These are phyloP conservation scores for Lepiota brunneoincarnata DNA, from an alignment of 768 basidiomycete genomes.

Conservation along the genomic window DNA sequence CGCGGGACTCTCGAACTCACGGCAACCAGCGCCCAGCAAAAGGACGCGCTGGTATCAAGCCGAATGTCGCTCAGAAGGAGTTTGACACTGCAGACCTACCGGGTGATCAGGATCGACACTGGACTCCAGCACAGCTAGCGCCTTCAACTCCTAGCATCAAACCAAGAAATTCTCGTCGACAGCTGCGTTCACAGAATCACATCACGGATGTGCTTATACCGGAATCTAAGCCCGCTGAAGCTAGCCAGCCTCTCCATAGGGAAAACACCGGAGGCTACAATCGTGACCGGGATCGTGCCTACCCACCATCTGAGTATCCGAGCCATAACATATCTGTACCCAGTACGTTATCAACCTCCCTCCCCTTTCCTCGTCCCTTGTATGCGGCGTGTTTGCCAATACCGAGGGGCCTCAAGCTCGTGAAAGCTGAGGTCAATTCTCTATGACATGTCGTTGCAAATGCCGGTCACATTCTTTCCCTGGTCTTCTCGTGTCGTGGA, in stretches of 20 bases:
- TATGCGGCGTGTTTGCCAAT: conserved; percentile 20
- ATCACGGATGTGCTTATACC: background rate
- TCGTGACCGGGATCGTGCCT: conserved; percentile 28
- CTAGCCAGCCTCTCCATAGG: background rate
- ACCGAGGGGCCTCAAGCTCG: background rate
- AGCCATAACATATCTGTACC: conserved; percentile 34
- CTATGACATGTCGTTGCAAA: background rate
- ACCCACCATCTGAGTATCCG: conserved; percentile 28
- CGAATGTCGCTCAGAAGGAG: conserved; percentile 24
- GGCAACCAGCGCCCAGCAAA: conserved; percentile 21
- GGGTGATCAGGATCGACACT: conserved; percentile 23
- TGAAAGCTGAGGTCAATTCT: background rate
- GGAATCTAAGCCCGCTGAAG: conserved; percentile 7
- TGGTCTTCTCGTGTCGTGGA: conserved; percentile 6
- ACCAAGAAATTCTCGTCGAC: conserved; percentile 20
- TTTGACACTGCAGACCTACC: conserved; percentile 21
- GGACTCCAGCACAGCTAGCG: conserved; percentile 19
- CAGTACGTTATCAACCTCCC: conserved; percentile 68
- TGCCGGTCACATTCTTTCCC: background rate
- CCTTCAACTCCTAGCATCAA: conserved; percentile 20
- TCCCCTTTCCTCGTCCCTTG: conserved; percentile 31
- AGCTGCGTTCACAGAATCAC: conserved; percentile 1
- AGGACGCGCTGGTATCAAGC: conserved; percentile 27
- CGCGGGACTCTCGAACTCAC: conserved; percentile 19
- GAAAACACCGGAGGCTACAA: conserved; percentile 11